Conservation (phyloP, 2,329 filamentous ascomycete genomes). For the Ascosphaera acerosa region DNA sequence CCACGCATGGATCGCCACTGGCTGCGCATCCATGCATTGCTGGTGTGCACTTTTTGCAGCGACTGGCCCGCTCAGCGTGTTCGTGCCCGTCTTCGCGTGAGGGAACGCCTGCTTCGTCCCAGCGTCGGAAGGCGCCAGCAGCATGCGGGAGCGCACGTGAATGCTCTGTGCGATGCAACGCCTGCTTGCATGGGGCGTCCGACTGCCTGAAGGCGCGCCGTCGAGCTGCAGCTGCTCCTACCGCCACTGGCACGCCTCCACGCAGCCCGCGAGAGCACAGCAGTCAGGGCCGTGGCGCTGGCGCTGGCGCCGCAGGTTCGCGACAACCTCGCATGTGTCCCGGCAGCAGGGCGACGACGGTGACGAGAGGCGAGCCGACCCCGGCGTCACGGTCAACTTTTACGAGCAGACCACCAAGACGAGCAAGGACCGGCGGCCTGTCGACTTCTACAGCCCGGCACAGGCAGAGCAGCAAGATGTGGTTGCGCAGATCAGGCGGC, state of each 20-base stretch:
- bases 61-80: too few species aligned
- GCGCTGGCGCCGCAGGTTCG: slow-evolving; percentile 8
- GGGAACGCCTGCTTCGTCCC: too few species aligned
- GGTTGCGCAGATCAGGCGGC: slow-evolving; percentile 14
- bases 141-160: too few species aligned
- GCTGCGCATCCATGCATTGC: too few species aligned
- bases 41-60: too few species aligned
- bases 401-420: slow-evolving; percentile 18
- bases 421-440: slow-evolving; percentile 13
- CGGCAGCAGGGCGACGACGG: too few species aligned
- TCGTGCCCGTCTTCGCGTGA: too few species aligned
- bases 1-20: too few species aligned
- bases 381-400: slow-evolving; percentile 18
- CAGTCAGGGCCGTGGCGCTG: slow-evolving; percentile 14
- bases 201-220: slow-evolving; percentile 1
- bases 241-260: slow-evolving; percentile 21
- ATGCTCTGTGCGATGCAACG: too few species aligned
- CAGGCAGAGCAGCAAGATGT: slow-evolving; percentile 15
- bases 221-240: slow-evolving; percentile 9
- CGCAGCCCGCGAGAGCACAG: slow-evolving; percentile 21
- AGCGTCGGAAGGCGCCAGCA: too few species aligned
- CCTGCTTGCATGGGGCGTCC: neutral
- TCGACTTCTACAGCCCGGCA: slow-evolving; percentile 18
- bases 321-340: slow-evolving; percentile 4
- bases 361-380: slow-evolving; percentile 8